Conservation (phyloP, 2,329 filamentous ascomycete genomes). For the Claviceps fusiformis region DNA sequence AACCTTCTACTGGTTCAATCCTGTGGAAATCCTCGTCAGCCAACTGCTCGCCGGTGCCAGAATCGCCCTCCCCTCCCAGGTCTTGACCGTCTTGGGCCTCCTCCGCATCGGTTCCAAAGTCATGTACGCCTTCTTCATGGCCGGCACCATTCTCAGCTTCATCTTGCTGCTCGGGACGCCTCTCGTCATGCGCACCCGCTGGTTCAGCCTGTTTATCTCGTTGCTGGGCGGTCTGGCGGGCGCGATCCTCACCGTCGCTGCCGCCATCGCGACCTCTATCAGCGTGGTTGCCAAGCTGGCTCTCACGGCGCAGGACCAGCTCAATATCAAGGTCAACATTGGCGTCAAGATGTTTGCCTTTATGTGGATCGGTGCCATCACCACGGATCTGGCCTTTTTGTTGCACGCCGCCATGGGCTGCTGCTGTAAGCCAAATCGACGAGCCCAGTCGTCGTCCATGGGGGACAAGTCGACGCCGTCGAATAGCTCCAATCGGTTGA, state of each 20-base stretch:
- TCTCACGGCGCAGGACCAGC: slow-evolving; percentile 52
- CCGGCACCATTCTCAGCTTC: slow-evolving; percentile 55
- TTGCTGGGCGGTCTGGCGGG: slow-evolving; percentile 55
- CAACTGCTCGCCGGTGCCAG: slow-evolving; percentile 72
- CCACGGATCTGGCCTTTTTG: slow-evolving; percentile 54
- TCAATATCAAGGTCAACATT: slow-evolving; percentile 63
- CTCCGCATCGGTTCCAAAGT: slow-evolving; percentile 62
- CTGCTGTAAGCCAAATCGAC: slow-evolving; percentile 40
- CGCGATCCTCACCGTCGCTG: slow-evolving; percentile 54
- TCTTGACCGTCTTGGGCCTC: slow-evolving; percentile 60
- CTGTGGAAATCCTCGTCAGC: slow-evolving; percentile 63
- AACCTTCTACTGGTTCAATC: slow-evolving; percentile 80
- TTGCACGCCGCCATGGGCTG: slow-evolving; percentile 68
- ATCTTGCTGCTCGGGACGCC: slow-evolving; percentile 55
- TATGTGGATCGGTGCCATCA: slow-evolving; percentile 70
- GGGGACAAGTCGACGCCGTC: slow-evolving; percentile 2
- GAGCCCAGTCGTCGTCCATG: neutral
- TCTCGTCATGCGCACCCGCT: slow-evolving; percentile 40
- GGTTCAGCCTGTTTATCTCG: slow-evolving; percentile 54
- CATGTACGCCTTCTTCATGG: slow-evolving; percentile 85
- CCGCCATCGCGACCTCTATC: slow-evolving; percentile 69
- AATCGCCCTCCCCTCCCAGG: slow-evolving; percentile 64
- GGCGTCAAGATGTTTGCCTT: slow-evolving; percentile 69
- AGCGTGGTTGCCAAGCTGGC: slow-evolving; percentile 70
- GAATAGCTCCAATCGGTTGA: slow-evolving; percentile 8